A percentile compares a stretch with the other conserved stretches of the same genome.
Evolutionary conservation across 2,329 filamentous ascomycete genomes (phyloP).

Genomic region (Geoglossum cookeanum): DNA sequence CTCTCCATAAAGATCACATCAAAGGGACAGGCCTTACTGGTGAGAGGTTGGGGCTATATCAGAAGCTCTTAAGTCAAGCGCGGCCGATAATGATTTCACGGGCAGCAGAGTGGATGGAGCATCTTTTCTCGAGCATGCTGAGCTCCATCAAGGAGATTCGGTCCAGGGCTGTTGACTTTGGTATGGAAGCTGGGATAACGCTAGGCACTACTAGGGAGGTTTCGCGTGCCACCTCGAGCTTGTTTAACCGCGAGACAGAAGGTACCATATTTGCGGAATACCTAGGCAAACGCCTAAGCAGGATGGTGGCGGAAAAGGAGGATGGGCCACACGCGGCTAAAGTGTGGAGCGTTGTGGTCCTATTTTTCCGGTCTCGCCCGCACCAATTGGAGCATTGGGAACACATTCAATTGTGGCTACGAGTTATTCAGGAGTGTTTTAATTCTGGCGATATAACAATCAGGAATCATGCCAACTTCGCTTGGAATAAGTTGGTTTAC

Average conservation of each 20-base stretch:
- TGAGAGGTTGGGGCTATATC: slow-evolving; percentile 61
- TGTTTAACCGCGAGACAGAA: slow-evolving; percentile 35
- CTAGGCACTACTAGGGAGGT: slow-evolving; percentile 51
- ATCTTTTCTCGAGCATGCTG: slow-evolving; percentile 66
- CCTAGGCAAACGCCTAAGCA: slow-evolving; percentile 45
- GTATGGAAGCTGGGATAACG: slow-evolving; percentile 47
- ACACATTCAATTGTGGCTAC: slow-evolving; percentile 54
- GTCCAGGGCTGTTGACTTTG: slow-evolving; percentile 52
- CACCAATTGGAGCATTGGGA: slow-evolving; percentile 46
- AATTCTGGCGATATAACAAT: slow-evolving; percentile 55
- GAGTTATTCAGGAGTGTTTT: slow-evolving; percentile 64
- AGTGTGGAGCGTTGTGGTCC: slow-evolving; percentile 69
- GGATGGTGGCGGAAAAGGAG: slow-evolving; percentile 43
- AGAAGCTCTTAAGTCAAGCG: slow-evolving; percentile 53
- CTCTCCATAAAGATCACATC: slow-evolving; percentile 48
- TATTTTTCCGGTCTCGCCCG: slow-evolving; percentile 49
- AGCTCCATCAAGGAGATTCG: slow-evolving; percentile 62
- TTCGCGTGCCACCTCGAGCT: slow-evolving; percentile 44
- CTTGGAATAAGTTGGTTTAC: slow-evolving; percentile 74
- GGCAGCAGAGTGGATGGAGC: slow-evolving; percentile 56
- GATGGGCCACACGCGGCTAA: slow-evolving; percentile 53
- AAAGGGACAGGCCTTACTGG: slow-evolving; percentile 66
- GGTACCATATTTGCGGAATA: slow-evolving; percentile 48
- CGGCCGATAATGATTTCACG: slow-evolving; percentile 50
- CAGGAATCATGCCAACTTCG: slow-evolving; percentile 58